Evolutionary conservation across 768 basidiomycete species (phyloP), one percentile per base, ranked within the genome.

Genomic region (Boletus edulis): DNA sequence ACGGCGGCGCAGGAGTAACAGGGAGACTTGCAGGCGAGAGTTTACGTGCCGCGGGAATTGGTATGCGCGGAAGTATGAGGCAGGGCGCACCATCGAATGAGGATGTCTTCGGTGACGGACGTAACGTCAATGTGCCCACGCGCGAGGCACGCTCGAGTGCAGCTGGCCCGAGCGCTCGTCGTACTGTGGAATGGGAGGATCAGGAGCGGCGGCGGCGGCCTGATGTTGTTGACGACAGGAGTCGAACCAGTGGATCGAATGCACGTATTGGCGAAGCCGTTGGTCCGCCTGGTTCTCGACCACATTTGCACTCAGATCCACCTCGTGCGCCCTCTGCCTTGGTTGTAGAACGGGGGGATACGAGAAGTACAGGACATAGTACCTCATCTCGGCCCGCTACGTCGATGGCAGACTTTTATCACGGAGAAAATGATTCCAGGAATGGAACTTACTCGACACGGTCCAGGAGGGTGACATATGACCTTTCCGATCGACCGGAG

Each of bases 31-130:
- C 88, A 10, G 82, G 86, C 4, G 87, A 90, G 67, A 83, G 83
- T 15, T 64, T 91, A 54, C 77, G 85, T 46, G 86, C 88, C 0
- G 87, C 89, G 0, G 90, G 89, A 11, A 72, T 91, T 52, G 78
- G 76, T 31, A 77, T 66, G 70, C 67, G 69, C 45, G 64, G 59
- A 24, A 60, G 62, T 69, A 56, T 59, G 55, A 51, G 69, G 65
- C 60, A 66, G 55, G 52, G 65, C 54, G 51, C 66, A 68, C 35
- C 54, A 5, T 52, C 65, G 62, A 53, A 54, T 58, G 73, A 77
- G 34, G 73, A 78, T 49, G 69, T 74, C 6, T 79, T 79, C 47
- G 61, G 40, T 15, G 63, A 65, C 3, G 61, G 58, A 46, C 60
- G 52, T 46, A 67, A 67, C 44, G 29, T 42, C 12, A 61, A 45